Evolutionary conservation across 192 early-diverging fungal species (phyloP).

Genomic region (Rhizophagus clarus): DNA sequence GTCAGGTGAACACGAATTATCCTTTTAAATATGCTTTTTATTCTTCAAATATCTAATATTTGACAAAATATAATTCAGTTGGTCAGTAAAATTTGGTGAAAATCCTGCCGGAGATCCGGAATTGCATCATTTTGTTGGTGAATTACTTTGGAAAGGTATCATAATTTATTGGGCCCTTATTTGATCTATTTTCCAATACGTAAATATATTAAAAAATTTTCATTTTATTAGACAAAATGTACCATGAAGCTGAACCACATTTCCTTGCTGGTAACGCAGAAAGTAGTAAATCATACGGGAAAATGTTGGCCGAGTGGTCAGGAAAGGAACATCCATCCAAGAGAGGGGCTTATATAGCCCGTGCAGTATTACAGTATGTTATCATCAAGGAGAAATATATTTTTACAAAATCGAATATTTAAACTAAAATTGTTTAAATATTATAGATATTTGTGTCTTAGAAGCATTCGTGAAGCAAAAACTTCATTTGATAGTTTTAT

Average conservation of each 20-base stretch:
- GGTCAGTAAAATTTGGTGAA: slow-evolving; percentile 61
- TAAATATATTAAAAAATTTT: neutral
- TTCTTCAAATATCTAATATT: slow-evolving; percentile 23
- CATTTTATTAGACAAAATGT: slow-evolving; percentile 61
- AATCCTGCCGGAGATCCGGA: slow-evolving; percentile 65
- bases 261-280: slow-evolving; percentile 82
- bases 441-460: slow-evolving; percentile 20
- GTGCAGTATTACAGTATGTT: slow-evolving; percentile 81
- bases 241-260: slow-evolving; percentile 83
- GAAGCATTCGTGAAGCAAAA: slow-evolving; percentile 32
- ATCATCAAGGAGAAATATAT: neutral
- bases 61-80: slow-evolving; percentile 41
- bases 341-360: slow-evolving; percentile 75
- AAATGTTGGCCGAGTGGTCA: slow-evolving; percentile 81
- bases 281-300: slow-evolving; percentile 71
- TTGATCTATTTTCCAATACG: neutral
- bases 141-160: slow-evolving; percentile 67
- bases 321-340: slow-evolving; percentile 57
- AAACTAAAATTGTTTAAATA: slow-evolving; percentile 35
- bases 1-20: slow-evolving; percentile 43
- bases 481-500: slow-evolving; percentile 28
- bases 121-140: slow-evolving; percentile 74
- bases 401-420: slow-evolving; percentile 21
- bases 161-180: neutral
- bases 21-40: neutral